phyloP scores from a whole-genome alignment of 1,139 yeast genomes.

The Kurtzmaniella natalensis region DNA sequence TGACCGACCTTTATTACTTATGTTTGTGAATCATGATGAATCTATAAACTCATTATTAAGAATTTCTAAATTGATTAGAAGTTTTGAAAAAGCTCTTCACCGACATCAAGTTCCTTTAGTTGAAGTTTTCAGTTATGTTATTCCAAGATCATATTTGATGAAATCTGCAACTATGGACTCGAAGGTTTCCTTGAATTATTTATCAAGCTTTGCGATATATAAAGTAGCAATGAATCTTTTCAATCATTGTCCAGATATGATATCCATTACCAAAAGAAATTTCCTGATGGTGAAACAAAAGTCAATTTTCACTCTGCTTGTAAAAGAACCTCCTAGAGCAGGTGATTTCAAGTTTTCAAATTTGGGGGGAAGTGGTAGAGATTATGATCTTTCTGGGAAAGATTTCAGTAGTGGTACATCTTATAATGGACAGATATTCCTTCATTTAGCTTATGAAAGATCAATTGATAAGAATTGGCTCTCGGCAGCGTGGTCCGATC shows the following conservation, averaged over 20 bases:
- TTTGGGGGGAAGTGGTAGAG: slow-evolving; percentile 18
- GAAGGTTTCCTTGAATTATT: slow-evolving; percentile 31
- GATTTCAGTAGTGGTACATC: slow-evolving; percentile 5
- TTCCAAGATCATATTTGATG: slow-evolving; percentile 51
- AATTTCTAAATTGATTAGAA: slow-evolving; percentile 44
- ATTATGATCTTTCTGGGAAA: slow-evolving; percentile 2
- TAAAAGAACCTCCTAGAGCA: slow-evolving; percentile 42
- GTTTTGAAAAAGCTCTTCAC: slow-evolving; percentile 40
- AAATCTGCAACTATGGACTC: slow-evolving; percentile 32
- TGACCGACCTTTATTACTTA: slow-evolving; percentile 43
- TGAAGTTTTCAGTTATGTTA: slow-evolving; percentile 47
- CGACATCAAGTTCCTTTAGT: slow-evolving; percentile 41
- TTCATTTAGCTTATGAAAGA: slow-evolving; percentile 83
- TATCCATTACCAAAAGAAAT: slow-evolving; percentile 5
- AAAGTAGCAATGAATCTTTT: slow-evolving; percentile 60
- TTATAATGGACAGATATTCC: slow-evolving; percentile 61
- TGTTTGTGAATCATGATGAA: slow-evolving; percentile 43
- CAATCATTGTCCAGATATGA: slow-evolving; percentile 46
- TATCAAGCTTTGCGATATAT: slow-evolving; percentile 46
- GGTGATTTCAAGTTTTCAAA: slow-evolving; percentile 49
- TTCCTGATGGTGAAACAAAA: slow-evolving; percentile 2
- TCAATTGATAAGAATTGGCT: slow-evolving; percentile 82
- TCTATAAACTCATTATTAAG: slow-evolving; percentile 43
- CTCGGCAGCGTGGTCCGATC: slow-evolving; percentile 87
- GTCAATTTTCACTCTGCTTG: slow-evolving; percentile 27